Percentiles rank a stretch among this genome's conserved stretches.
Conservation (phyloP, 306 rosid genomes). For the Nissolia schottii region DNA sequence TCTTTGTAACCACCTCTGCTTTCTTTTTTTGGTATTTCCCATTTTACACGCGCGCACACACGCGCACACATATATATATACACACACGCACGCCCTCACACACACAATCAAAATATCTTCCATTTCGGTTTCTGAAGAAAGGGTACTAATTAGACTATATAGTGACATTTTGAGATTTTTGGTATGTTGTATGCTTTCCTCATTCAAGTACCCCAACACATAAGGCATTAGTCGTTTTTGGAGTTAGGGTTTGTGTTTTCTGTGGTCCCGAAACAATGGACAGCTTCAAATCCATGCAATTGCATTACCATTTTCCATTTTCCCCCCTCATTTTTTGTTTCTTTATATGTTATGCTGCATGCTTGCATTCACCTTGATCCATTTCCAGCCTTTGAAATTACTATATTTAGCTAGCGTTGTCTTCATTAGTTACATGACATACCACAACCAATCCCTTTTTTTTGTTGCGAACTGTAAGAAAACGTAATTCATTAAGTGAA, state of each 20-base stretch:
- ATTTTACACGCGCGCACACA: too few species aligned
- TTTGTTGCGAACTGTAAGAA: neutral
- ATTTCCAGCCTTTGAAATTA: neutral
- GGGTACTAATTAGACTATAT: neutral
- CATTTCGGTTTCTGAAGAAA: neutral
- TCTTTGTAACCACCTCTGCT: conserved; percentile 48
- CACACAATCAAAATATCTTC: neutral
- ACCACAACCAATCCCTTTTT: neutral
- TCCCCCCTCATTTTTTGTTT: neutral
- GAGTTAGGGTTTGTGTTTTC: neutral
- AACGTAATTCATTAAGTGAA: neutral
- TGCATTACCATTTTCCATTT: too few species aligned
- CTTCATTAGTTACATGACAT: too few species aligned
- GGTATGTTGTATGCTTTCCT: neutral
- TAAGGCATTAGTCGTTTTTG: too few species aligned
- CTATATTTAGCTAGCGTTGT: conserved; percentile 5
- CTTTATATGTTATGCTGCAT: neutral
- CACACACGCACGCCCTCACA: too few species aligned
- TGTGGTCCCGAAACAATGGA: neutral
- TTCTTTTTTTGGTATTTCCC: too few species aligned
- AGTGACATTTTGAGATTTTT: neutral
- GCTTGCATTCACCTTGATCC: conserved; percentile 13
- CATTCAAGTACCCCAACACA: too few species aligned
- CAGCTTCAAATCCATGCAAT: neutral
- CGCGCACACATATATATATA: too few species aligned